Conservation (phyloP, 1,284 basidiomycete genomes). For the Serendipita sp. region DNA sequence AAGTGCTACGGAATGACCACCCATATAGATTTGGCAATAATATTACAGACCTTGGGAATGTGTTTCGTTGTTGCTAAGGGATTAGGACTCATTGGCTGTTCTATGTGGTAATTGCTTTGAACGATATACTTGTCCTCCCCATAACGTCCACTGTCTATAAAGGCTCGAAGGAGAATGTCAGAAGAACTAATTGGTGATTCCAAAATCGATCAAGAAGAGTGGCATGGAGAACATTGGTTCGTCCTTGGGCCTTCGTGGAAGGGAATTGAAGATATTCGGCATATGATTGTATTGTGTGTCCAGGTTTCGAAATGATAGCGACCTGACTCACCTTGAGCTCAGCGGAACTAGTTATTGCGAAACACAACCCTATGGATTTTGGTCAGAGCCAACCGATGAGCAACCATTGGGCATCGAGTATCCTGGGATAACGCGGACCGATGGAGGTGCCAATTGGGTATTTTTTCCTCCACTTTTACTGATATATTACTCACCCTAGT, state of each 20-base stretch:
- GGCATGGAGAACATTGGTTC: background rate
- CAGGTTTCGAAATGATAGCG: background rate
- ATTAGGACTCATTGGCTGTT: too few species aligned
- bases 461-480: background rate
- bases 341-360: background rate
- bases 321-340: background rate
- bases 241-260: background rate
- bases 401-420: slow-evolving; percentile 9
- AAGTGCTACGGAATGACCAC: too few species aligned
- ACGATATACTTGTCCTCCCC: too few species aligned
- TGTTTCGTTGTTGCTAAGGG: too few species aligned
- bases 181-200: background rate
- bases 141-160: too few species aligned
- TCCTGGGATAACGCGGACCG: slow-evolving; percentile 9
- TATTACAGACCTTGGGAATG: too few species aligned
- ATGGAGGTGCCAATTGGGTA: slow-evolving; percentile 4
- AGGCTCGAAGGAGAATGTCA: background rate
- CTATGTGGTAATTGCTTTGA: too few species aligned
- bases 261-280: background rate
- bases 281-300: background rate
- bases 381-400: slow-evolving; percentile 3
- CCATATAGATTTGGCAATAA: too few species aligned
- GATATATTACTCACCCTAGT: background rate
- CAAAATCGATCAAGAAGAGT: background rate
- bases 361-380: background rate